Percentiles rank a stretch among this genome's conserved stretches.
These are phyloP conservation scores for Suillus tomentosus DNA, from an alignment of 768 basidiomycete genomes.

Conservation along the genomic window DNA sequence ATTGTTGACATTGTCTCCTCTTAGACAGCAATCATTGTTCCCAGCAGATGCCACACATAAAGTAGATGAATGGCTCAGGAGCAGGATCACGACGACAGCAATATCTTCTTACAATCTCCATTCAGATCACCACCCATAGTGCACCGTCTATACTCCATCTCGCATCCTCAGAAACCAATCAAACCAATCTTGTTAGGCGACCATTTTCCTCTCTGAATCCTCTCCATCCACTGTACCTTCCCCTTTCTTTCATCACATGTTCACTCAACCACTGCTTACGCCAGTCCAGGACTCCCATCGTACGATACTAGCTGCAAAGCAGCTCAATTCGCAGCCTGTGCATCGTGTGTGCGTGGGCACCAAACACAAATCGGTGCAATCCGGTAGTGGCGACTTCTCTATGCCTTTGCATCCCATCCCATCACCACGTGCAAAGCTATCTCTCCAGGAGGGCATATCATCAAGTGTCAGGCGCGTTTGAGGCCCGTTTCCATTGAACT, in stretches of 20 bases:
- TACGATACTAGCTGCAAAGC: slow-evolving; percentile 40
- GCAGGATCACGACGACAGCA: slow-evolving; percentile 34
- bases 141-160: slow-evolving; percentile 40
- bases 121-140: slow-evolving; percentile 49
- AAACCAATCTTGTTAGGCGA: slow-evolving; percentile 36
- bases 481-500: slow-evolving; percentile 71
- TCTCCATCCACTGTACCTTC: slow-evolving; percentile 44
- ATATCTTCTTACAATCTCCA: slow-evolving; percentile 56
- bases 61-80: slow-evolving; percentile 39
- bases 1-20: slow-evolving; percentile 55
- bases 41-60: slow-evolving; percentile 22
- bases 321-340: slow-evolving; percentile 25
- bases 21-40: slow-evolving; percentile 47
- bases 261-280: slow-evolving; percentile 55
- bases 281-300: slow-evolving; percentile 57
- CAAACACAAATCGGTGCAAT: slow-evolving; percentile 57
- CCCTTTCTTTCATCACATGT: slow-evolving; percentile 44
- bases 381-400: slow-evolving; percentile 41
- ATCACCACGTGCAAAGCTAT: slow-evolving; percentile 44
- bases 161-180: slow-evolving; percentile 23
- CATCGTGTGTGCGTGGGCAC: slow-evolving; percentile 48
- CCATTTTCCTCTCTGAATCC: slow-evolving; percentile 49
- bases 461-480: slow-evolving; percentile 71
- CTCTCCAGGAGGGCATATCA: slow-evolving; percentile 76
- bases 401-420: slow-evolving; percentile 57